phyloP scores from a whole-genome alignment of 148 eudicot species.

The Arctostaphylos glauca region DNA sequence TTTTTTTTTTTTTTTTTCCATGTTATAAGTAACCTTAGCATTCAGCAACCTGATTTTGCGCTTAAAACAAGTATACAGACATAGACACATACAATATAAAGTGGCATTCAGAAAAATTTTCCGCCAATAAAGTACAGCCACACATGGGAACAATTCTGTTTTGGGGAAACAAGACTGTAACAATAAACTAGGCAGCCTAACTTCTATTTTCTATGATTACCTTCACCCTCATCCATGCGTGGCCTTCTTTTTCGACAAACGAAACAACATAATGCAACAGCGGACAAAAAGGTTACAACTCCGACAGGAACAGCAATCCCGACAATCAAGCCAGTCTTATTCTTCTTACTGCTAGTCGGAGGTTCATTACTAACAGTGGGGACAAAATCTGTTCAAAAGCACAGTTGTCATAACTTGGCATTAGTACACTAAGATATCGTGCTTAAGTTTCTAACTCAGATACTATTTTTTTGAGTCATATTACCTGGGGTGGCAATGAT shows the following conservation, averaged over 20 bases:
- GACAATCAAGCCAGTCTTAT: constrained; percentile 53
- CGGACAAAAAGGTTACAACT: constrained; percentile 40
- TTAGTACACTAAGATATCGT: constrained; percentile 14
- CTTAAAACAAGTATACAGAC: too few relatives aligned
- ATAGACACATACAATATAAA: not conserved
- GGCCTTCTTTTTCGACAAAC: constrained; percentile 42
- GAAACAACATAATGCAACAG: constrained; percentile 34
- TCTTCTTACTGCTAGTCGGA: constrained; percentile 36
- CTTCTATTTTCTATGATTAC: constrained; percentile 27
- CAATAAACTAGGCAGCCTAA: not conserved
- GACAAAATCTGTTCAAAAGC: constrained; percentile 54
- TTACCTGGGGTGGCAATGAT: constrained; percentile 72
- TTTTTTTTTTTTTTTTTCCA: too few relatives aligned
- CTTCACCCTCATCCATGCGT: constrained; percentile 47
- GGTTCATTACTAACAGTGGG: constrained; percentile 55
- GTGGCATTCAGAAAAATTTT: not conserved
- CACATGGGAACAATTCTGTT: not conserved
- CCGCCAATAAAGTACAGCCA: not conserved
- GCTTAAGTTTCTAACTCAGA: not conserved
- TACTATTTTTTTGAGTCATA: not conserved
- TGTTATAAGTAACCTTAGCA: not conserved
- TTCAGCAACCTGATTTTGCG: not conserved
- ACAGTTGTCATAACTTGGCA: not conserved
- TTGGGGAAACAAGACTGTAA: not conserved
- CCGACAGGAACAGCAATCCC: constrained; percentile 59